Conservation (phyloP, 2,329 filamentous ascomycete genomes). For the Fusarium napiforme region DNA sequence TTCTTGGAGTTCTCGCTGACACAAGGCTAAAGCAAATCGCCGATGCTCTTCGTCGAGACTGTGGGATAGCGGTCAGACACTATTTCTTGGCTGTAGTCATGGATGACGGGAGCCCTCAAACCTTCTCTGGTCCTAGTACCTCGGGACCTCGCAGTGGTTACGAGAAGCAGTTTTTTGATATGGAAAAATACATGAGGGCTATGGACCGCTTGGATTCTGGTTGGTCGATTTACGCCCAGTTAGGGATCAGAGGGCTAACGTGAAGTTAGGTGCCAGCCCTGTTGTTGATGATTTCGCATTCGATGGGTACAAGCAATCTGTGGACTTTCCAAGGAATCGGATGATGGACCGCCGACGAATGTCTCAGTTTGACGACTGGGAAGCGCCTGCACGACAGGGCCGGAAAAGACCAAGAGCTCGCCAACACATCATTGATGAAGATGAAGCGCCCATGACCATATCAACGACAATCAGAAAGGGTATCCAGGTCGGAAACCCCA, state of each 20-base stretch:
- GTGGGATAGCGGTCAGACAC: conserved; percentile 60
- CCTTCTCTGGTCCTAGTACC: conserved; percentile 57
- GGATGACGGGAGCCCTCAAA: conserved; percentile 59
- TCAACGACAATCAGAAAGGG: conserved; percentile 53
- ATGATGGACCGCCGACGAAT: conserved; percentile 48
- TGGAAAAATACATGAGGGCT: conserved; percentile 55
- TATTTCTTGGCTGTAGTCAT: conserved; percentile 65
- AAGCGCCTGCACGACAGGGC: conserved; percentile 44
- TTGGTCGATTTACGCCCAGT: conserved; percentile 41
- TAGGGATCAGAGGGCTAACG: conserved; percentile 15
- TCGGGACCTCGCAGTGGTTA: conserved; percentile 52
- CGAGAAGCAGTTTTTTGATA: conserved; percentile 59
- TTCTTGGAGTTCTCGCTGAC: conserved; percentile 20
- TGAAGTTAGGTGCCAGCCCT: conserved; percentile 46
- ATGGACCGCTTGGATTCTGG: conserved; percentile 53
- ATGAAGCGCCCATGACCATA: conserved; percentile 54
- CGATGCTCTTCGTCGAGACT: conserved; percentile 62
- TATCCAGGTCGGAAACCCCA: conserved; percentile 64
- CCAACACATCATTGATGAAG: conserved; percentile 54
- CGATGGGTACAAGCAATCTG: conserved; percentile 43
- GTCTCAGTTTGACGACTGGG: conserved; percentile 49
- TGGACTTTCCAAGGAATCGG: conserved; percentile 43
- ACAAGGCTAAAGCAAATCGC: conserved; percentile 58
- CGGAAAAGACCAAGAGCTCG: conserved; percentile 50
- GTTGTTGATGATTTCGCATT: conserved; percentile 47